phyloP scores from a whole-genome alignment of 2,329 filamentous ascomycete genomes.

The Calycina marina region DNA sequence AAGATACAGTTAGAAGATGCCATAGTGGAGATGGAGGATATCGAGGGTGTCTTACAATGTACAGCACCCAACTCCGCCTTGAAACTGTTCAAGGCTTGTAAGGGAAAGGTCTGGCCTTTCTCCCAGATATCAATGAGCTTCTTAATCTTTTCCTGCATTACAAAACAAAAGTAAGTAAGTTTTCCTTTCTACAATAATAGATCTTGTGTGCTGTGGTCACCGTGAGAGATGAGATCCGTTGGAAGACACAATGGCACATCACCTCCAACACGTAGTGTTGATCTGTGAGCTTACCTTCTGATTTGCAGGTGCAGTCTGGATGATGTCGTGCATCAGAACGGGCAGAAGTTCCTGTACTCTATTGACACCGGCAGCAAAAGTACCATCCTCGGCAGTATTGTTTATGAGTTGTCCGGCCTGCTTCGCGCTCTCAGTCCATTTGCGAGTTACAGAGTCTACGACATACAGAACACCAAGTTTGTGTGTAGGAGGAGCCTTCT shows the following conservation, averaged over 20 bases:
- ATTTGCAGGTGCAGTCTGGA: slow-evolving; percentile 73
- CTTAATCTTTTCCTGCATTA: slow-evolving; percentile 78
- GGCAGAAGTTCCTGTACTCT: slow-evolving; percentile 93
- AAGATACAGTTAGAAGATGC: slow-evolving; percentile 25
- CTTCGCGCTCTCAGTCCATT: slow-evolving; percentile 95
- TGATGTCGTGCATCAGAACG: slow-evolving; percentile 87
- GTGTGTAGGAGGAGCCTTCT: slow-evolving; percentile 85
- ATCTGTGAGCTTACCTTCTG: slow-evolving; percentile 71
- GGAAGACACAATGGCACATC: too few relatives aligned
- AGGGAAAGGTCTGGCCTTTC: slow-evolving; percentile 81
- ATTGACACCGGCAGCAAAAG: slow-evolving; percentile 87
- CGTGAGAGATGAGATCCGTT: too few relatives aligned
- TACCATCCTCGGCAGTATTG: slow-evolving; percentile 73
- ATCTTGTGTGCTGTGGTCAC: slow-evolving; percentile 10
- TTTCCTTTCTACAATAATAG: too few relatives aligned
- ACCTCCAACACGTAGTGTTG: too few relatives aligned
- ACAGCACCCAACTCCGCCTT: slow-evolving; percentile 57
- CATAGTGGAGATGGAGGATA: slow-evolving; percentile 24
- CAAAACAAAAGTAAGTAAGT: slow-evolving; percentile 35
- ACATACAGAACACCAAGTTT: slow-evolving; percentile 99
- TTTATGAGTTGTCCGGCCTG: slow-evolving; percentile 69
- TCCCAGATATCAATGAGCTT: slow-evolving; percentile 98
- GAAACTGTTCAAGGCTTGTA: slow-evolving; percentile 64
- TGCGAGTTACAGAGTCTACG: slow-evolving; percentile 98
- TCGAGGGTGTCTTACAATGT: slow-evolving; percentile 44